These are phyloP conservation scores for Metarhizium guizhouense DNA, from an alignment of 2,329 filamentous ascomycete species.

Conservation along the genomic window DNA sequence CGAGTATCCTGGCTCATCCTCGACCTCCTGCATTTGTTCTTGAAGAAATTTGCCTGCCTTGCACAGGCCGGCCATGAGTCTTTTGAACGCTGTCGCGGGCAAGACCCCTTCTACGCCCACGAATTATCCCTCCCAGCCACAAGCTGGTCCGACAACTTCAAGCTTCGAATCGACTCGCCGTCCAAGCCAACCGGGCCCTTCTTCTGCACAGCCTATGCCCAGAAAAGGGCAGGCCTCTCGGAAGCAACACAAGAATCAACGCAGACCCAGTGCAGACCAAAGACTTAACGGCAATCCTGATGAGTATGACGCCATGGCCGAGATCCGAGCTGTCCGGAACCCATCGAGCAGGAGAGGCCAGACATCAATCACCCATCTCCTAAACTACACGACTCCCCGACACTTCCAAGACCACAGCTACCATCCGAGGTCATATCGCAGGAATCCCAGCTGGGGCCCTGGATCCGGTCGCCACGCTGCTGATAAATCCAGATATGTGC, in stretches of 20 bases:
- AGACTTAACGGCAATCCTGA: conserved; percentile 35
- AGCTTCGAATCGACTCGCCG: conserved; percentile 44
- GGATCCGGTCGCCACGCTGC: conserved; percentile 83
- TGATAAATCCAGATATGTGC: conserved; percentile 84
- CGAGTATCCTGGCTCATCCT: neutral
- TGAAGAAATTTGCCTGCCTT: neutral
- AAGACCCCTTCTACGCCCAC: conserved; percentile 41
- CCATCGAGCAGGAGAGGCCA: conserved; percentile 72
- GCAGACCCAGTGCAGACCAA: conserved; percentile 48
- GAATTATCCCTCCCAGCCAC: conserved; percentile 30
- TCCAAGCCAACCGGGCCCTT: conserved; percentile 26
- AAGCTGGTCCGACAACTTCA: conserved; percentile 32
- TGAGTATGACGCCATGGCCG: conserved; percentile 82
- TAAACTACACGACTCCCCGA: conserved; percentile 80
- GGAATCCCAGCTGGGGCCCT: conserved; percentile 72
- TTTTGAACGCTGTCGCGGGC: conserved; percentile 28
- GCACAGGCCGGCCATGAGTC: conserved; percentile 21
- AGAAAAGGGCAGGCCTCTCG: conserved; percentile 69
- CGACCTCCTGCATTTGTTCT: neutral
- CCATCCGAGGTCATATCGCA: conserved; percentile 49
- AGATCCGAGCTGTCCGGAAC: conserved; percentile 55
- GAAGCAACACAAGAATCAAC: conserved; percentile 78
- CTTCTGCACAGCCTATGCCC: conserved; percentile 34
- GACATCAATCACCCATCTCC: conserved; percentile 92
- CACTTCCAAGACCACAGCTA: conserved; percentile 51